Evolutionary conservation across 306 rosid genomes (phyloP), one percentile per base, ranked within the genome.

Genomic region (Corylus avellana): DNA sequence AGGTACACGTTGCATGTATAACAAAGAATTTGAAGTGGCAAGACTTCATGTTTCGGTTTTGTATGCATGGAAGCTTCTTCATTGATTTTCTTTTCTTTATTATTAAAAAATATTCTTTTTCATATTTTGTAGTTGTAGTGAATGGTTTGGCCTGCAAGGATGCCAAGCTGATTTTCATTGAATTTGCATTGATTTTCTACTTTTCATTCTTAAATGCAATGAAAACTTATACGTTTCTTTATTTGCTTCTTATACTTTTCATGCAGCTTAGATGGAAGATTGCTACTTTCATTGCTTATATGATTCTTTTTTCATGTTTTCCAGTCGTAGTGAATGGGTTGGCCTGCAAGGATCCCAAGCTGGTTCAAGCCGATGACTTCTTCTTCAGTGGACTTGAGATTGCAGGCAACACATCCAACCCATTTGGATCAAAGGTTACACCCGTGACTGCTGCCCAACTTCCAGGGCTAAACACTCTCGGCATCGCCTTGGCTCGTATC

Each of bases 391-490:
- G 87, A n/a, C 81, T 83, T 59, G 81, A 75, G 17, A 13, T 14
- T 4, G 55, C 77, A 18, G 83, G 81, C 16, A 73, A 80, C 79
- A 86, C 79, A 56, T 70, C 80, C 49, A 86, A 83, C 72, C 51
- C 81, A 0, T 72, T 73, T 0, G 89, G 87, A 1, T 80, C 85
- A 12, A 37, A 8, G 4, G 84, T 86, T 4, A 80, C 85, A 9
- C 58, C 83, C 0, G 50, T 29, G 0, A 70, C 35, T 2, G 77
- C 81, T 2, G 69, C 49, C 2, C 84, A 83, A 78, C 74, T 83
- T 13, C 79, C 85, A 44, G 85, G 87, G 3, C 85, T 83, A 3
- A 78, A 83, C 35, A 77, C 87, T 62, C 42, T 86, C 2, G 83
- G 77, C 1, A 53, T 86, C 42, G 80, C 87, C 7, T 44, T 80